Evolutionary conservation across 176 grass and related monocot genomes (phyloP).

Genomic region (Thinopyrum elongatum): DNA sequence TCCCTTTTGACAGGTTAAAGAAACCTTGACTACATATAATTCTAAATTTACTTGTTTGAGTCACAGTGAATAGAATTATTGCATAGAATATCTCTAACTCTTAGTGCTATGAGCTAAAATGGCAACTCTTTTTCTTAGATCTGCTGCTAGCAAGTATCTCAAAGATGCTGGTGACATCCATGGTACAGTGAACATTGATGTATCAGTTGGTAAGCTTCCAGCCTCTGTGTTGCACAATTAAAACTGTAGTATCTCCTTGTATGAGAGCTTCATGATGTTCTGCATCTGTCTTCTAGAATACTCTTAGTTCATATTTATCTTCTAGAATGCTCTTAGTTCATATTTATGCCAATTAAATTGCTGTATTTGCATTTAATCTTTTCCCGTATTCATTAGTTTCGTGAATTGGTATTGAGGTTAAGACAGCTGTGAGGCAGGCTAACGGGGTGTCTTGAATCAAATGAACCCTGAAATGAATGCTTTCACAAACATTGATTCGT

Average conservation of each 20-base stretch:
- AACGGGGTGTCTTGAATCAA: conserved; percentile 10
- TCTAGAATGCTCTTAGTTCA: neutral
- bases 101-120: conserved; percentile 10
- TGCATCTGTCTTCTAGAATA: conserved; percentile 18
- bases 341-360: neutral
- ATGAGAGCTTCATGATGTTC: conserved; percentile 1
- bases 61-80: neutral
- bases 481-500: neutral
- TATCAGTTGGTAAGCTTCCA: conserved; percentile 80
- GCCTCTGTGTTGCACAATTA: neutral
- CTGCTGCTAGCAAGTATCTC: conserved; percentile 74
- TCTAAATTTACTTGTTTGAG: conserved; percentile 13
- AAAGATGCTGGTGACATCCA: conserved; percentile 78
- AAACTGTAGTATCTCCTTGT: conserved; percentile 10
- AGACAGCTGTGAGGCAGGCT: neutral
- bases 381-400: conserved; percentile 7
- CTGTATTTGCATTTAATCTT: neutral
- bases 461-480: conserved; percentile 23
- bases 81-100: neutral
- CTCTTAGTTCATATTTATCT: neutral
- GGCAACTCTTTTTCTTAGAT: conserved; percentile 38
- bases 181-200: conserved; percentile 78
- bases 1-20: conserved; percentile 86
- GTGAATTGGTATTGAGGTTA: neutral
- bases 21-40: conserved; percentile 19